phyloP scores from a whole-genome alignment of 208 protist species.

The Perkinsela sp. region DNA sequence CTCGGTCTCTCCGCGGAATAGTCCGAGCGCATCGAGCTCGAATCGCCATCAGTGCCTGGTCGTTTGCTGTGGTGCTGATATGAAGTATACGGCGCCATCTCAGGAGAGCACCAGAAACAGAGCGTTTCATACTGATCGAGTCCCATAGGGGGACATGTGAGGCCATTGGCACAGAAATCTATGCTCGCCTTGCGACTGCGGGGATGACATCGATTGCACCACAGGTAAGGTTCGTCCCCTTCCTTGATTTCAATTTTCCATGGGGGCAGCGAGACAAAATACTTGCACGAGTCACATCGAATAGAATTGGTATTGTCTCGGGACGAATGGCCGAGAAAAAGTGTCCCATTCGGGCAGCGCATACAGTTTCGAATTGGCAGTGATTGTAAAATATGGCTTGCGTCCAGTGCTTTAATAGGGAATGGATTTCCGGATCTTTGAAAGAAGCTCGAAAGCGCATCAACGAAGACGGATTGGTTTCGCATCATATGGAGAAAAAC shows the following conservation, averaged over 20 bases:
- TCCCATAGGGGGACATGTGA: neutral
- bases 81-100: neutral
- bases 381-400: neutral
- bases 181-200: neutral
- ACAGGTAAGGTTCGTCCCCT: neutral
- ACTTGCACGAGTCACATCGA: neutral
- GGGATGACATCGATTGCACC: neutral
- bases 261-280: neutral
- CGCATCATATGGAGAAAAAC: slow-evolving; percentile 1
- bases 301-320: neutral
- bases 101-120: neutral
- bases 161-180: neutral
- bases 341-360: neutral
- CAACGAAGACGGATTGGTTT: neutral
- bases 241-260: neutral
- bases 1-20: no score
- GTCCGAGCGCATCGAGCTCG: no score
- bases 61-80: neutral
- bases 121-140: neutral
- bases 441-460: neutral
- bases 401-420: neutral
- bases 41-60: neutral
- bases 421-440: neutral
- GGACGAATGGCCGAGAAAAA: neutral
- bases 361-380: neutral